phyloP scores from a whole-genome alignment of 805 yeast species.

The Myxozyma kluyveri region DNA sequence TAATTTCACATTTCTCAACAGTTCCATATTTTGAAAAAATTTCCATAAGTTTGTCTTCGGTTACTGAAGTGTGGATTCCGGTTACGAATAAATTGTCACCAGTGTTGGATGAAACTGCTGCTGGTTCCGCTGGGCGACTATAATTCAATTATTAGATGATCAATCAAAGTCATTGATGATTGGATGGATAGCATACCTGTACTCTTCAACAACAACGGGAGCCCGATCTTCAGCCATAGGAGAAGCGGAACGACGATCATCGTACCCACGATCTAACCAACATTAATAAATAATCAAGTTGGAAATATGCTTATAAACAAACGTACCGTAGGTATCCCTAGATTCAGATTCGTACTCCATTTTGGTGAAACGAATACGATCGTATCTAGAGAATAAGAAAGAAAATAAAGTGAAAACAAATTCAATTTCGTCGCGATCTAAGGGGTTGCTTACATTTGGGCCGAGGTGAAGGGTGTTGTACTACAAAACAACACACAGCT shows the following conservation, averaged over 20 bases:
- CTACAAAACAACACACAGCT: too few relatives aligned
- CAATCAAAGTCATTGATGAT: background rate
- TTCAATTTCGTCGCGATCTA: too few relatives aligned
- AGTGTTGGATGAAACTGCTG: conserved; percentile 28
- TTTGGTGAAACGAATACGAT: too few relatives aligned
- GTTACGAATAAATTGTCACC: conserved; percentile 41
- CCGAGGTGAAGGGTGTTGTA: too few relatives aligned
- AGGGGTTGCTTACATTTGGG: too few relatives aligned
- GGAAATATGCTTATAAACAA: background rate
- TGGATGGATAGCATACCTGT: background rate
- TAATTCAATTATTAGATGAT: background rate
- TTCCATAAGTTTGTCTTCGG: conserved; percentile 36
- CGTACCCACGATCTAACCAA: conserved; percentile 21
- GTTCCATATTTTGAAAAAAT: conserved; percentile 36
- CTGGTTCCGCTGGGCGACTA: background rate
- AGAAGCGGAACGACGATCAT: conserved; percentile 27
- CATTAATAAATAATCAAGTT: too few relatives aligned
- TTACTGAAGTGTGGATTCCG: conserved; percentile 37
- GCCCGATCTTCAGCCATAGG: conserved; percentile 18
- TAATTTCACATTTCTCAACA: conserved; percentile 42
- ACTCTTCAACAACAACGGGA: conserved; percentile 1
- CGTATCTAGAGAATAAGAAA: too few relatives aligned
- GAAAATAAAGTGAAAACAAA: too few relatives aligned
- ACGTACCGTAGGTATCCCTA: conserved; percentile 20
- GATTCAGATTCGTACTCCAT: conserved; percentile 28